Conservation (phyloP, 2,329 filamentous ascomycete genomes). For the Albophoma yamanashiensis region DNA sequence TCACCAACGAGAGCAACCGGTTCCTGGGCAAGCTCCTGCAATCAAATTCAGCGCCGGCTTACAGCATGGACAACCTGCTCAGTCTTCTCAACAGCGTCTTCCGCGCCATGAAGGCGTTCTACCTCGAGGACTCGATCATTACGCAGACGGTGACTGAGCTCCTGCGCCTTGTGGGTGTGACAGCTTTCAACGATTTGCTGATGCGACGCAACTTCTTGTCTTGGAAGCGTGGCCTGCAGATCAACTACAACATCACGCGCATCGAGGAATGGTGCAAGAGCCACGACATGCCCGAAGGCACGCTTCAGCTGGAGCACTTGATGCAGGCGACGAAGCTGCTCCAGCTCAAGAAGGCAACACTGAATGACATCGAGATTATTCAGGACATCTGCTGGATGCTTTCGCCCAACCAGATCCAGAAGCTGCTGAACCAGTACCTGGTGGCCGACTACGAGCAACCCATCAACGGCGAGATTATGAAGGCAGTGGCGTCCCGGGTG, state of each 20-base stretch:
- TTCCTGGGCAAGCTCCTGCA: slow-evolving; percentile 96
- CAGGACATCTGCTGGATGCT: slow-evolving; percentile 99
- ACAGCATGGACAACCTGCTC: slow-evolving; percentile 98
- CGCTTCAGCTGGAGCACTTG: slow-evolving; percentile 90
- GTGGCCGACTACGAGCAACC: slow-evolving; percentile 98
- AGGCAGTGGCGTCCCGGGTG: slow-evolving; percentile 90
- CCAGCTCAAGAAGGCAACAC: slow-evolving; percentile 95
- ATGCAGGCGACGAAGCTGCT: slow-evolving; percentile 99
- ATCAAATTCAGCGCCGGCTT: slow-evolving; percentile 83
- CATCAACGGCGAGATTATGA: slow-evolving; percentile 99
- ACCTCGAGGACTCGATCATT: slow-evolving; percentile 91
- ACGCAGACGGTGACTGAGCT: slow-evolving; percentile 93
- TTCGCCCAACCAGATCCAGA: slow-evolving; percentile 97
- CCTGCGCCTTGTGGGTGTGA: slow-evolving; percentile 85
- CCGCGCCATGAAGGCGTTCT: slow-evolving; percentile 98
- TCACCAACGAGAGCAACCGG: slow-evolving; percentile 95
- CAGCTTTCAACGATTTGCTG: slow-evolving; percentile 93
- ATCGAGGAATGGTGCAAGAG: slow-evolving; percentile 99
- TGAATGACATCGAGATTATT: slow-evolving; percentile 99
- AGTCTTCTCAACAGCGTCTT: slow-evolving; percentile 94
- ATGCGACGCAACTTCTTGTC: slow-evolving; percentile 98
- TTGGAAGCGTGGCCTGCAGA: slow-evolving; percentile 98
- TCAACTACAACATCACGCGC: slow-evolving; percentile 99
- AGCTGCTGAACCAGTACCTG: slow-evolving; percentile 95
- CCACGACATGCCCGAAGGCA: slow-evolving; percentile 98